A percentile compares a stretch with the other conserved stretches of the same genome.
Conservation (phyloP, 2,329 filamentous ascomycete species). For the Metarhizium brunneum region DNA sequence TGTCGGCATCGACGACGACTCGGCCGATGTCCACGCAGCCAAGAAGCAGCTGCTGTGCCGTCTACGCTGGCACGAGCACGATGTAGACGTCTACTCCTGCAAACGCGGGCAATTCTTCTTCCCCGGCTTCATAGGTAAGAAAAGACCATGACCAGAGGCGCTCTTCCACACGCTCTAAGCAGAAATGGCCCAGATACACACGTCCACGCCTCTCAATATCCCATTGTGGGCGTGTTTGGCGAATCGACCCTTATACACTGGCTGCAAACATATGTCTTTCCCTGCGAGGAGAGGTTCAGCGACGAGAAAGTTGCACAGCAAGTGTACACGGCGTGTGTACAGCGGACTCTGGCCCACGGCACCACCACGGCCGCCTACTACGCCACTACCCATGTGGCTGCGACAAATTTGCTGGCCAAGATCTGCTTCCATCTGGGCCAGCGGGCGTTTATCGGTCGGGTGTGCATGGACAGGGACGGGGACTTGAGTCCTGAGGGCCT, state of each 20-base stretch:
- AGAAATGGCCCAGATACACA: no score
- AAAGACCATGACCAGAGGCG: conserved; percentile 51
- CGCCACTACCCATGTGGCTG: conserved; percentile 75
- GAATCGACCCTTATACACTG: no score
- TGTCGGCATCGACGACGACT: conserved; percentile 36
- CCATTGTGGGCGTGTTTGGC: no score
- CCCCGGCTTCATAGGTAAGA: conserved; percentile 67
- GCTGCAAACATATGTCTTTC: no score
- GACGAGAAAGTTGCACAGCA: no score
- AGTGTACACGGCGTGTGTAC: conserved; percentile 41
- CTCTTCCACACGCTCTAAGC: conserved; percentile 57
- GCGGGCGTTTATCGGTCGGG: conserved; percentile 80
- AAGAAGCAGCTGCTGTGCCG: no score
- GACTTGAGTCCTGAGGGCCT: conserved; percentile 48
- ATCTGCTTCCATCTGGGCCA: conserved; percentile 78
- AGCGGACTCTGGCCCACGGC: conserved; percentile 74
- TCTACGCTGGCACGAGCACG: no score
- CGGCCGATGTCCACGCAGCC: conserved; percentile 16
- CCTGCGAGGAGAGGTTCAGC: no score
- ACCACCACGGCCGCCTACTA: conserved; percentile 95
- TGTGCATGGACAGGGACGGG: conserved; percentile 89
- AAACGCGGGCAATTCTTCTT: conserved; percentile 63
- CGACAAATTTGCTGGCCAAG: conserved; percentile 82
- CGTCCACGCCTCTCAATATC: no score
- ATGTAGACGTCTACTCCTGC: conserved; percentile 5